Evolutionary conservation across 169 alveolate species (phyloP), one percentile per base, ranked within the genome.

Genomic region (Plasmodium knowlesi): DNA sequence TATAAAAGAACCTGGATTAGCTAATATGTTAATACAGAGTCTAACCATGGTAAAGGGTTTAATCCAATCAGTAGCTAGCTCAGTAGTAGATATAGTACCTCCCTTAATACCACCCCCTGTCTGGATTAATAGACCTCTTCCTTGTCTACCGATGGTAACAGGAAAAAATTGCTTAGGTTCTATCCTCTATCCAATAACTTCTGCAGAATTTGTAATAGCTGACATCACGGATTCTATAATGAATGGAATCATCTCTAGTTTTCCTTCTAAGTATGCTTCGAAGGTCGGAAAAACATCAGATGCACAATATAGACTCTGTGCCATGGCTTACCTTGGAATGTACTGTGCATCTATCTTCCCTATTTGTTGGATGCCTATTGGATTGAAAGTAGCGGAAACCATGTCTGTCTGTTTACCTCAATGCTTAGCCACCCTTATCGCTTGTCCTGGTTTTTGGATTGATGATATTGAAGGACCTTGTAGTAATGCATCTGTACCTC

Each of bases 401-500:
- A 76, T 84, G 86, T 73, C 93, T 12, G 53, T 84, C 5, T 92
- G 98, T 88, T 97, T 97, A 46, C 97, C 97, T 14, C 98, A 97
- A 78, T 97, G 98, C 71, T 30, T 97, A 50, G 98, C 98, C 30
- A 93, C 97, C 22, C 96, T 97, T 16, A 96, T 97, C 8, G 98
- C 98, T 22, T 97, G 98, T 53, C 98, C 98, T 1, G 98, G 98
- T 6, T 97, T 97, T 71, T 97, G 98, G 98, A 37, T 97, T 19
- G 98, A 97, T 39, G 98, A 96, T 46, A 90, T 86, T 43, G 93
- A 57, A 46, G 95, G 96, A 9, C 96, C 97, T 32, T 96, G 97
- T 84, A 95, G 95, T 82, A 91, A 93, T 85, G 72, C 94, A 54
- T 95, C 98, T 79, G 96, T 97, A 19, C 98, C 98, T 71, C 98